These are phyloP conservation scores for Lyophyllum decastes DNA, from an alignment of 768 basidiomycete species.

Conservation along the genomic window DNA sequence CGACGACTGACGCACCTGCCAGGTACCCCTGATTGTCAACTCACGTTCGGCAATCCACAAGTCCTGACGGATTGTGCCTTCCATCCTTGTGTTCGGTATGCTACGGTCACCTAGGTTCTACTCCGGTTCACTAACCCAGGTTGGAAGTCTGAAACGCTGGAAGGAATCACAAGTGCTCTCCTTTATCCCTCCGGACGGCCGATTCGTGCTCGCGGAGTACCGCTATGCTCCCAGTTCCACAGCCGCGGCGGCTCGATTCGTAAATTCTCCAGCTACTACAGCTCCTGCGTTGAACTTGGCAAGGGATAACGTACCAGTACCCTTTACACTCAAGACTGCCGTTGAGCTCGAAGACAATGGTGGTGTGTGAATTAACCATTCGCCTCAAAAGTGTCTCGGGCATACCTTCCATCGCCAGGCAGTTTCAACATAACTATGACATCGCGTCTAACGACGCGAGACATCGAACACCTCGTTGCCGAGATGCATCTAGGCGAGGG, in stretches of 20 bases:
- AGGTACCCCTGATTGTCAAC: constrained; percentile 88
- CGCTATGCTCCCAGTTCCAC: constrained; percentile 55
- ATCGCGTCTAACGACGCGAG: constrained; percentile 61
- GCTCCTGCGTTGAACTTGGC: constrained; percentile 20
- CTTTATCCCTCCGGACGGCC: constrained; percentile 93
- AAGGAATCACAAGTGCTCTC: constrained; percentile 74
- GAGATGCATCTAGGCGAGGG: constrained; percentile 77
- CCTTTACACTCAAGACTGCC: constrained; percentile 51
- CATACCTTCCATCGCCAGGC: constrained; percentile 33
- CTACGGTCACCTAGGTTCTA: background rate
- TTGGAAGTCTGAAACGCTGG: constrained; percentile 75
- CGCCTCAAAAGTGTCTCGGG: background rate
- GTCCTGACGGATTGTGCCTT: constrained; percentile 80
- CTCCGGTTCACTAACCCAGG: constrained; percentile 7
- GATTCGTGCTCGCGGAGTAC: constrained; percentile 84
- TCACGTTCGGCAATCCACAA: constrained; percentile 76
- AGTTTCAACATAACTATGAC: constrained; percentile 63
- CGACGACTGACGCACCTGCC: background rate
- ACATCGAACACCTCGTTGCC: constrained; percentile 71
- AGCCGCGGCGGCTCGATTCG: constrained; percentile 26
- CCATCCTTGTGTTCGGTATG: constrained; percentile 90
- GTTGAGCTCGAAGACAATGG: constrained; percentile 44
- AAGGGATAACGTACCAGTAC: constrained; percentile 51
- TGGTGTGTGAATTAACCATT: constrained; percentile 28
- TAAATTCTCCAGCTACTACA: constrained; percentile 14